These are phyloP conservation scores for Ceratocystis papillata DNA, from an alignment of 2,329 filamentous ascomycete species.

Conservation along the genomic window DNA sequence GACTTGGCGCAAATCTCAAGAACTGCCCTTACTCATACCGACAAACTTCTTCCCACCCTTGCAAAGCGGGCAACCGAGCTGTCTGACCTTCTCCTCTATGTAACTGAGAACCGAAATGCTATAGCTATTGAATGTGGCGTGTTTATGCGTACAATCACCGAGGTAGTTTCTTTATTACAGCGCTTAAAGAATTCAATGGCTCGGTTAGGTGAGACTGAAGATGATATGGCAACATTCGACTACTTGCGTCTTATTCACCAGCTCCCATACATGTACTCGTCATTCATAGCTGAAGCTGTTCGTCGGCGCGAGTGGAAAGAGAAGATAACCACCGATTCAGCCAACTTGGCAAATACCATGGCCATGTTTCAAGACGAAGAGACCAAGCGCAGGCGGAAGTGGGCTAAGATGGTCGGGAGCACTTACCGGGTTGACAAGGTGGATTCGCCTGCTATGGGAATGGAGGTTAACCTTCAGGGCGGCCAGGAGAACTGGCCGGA, in stretches of 20 bases:
- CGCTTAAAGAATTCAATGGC: slow-evolving; percentile 54
- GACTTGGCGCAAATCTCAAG: slow-evolving; percentile 53
- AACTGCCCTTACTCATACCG: slow-evolving; percentile 52
- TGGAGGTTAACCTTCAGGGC: slow-evolving; percentile 76
- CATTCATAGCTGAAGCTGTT: slow-evolving; percentile 75
- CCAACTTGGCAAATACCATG: slow-evolving; percentile 83
- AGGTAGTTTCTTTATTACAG: slow-evolving; percentile 38
- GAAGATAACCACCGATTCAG: slow-evolving; percentile 78
- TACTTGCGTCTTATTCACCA: slow-evolving; percentile 69
- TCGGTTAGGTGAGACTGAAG: slow-evolving; percentile 58
- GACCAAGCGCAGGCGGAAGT: slow-evolving; percentile 73
- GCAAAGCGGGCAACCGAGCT: slow-evolving; percentile 48
- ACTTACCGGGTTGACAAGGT: slow-evolving; percentile 55
- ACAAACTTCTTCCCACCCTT: slow-evolving; percentile 49
- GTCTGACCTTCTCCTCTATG: slow-evolving; percentile 48
- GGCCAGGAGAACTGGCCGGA: slow-evolving; percentile 75
- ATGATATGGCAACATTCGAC: slow-evolving; percentile 71
- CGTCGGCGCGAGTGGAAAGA: slow-evolving; percentile 82
- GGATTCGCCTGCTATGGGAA: slow-evolving; percentile 59
- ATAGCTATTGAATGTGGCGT: slow-evolving; percentile 54
- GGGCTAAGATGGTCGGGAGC: slow-evolving; percentile 75
- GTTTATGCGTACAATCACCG: slow-evolving; percentile 73
- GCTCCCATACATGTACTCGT: slow-evolving; percentile 80
- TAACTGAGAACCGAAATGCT: slow-evolving; percentile 55
- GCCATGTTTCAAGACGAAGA: slow-evolving; percentile 88